These are phyloP conservation scores for Tricholoma saponaceum DNA, from an alignment of 768 basidiomycete species.

Conservation along the genomic window DNA sequence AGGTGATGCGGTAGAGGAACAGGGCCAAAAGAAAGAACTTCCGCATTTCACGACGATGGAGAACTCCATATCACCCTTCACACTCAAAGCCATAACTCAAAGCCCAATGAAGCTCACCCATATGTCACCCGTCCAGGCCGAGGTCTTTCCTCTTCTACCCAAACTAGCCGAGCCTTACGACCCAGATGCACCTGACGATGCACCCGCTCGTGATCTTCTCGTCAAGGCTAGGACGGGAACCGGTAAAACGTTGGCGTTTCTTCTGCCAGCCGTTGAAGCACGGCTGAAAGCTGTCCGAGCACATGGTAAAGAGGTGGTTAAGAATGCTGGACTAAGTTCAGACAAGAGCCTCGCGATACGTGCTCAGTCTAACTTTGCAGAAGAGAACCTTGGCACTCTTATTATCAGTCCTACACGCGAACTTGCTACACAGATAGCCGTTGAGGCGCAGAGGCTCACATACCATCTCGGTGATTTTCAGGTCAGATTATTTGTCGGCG, in stretches of 20 bases:
- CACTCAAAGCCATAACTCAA: slow-evolving; percentile 56
- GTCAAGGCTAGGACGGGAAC: slow-evolving; percentile 89
- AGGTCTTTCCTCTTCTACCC: slow-evolving; percentile 76
- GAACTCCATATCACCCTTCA: slow-evolving; percentile 32
- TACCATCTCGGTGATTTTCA: slow-evolving; percentile 58
- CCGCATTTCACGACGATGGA: slow-evolving; percentile 33
- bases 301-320: slow-evolving; percentile 33
- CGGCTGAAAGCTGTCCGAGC: slow-evolving; percentile 58
- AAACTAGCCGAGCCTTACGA: slow-evolving; percentile 54
- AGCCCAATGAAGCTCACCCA: slow-evolving; percentile 61
- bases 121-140: slow-evolving; percentile 82
- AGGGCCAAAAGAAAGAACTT: slow-evolving; percentile 13
- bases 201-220: slow-evolving; percentile 60
- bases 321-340: slow-evolving; percentile 35
- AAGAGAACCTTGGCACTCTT: slow-evolving; percentile 59
- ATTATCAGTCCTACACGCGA: slow-evolving; percentile 90
- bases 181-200: slow-evolving; percentile 20
- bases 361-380: slow-evolving; percentile 35
- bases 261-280: slow-evolving; percentile 81
- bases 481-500: slow-evolving; percentile 77
- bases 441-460: slow-evolving; percentile 68
- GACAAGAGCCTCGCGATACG: slow-evolving; percentile 25
- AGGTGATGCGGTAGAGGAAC: neutral
- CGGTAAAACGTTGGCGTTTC: slow-evolving; percentile 86
- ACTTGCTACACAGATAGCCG: slow-evolving; percentile 85